phyloP scores from a whole-genome alignment of 148 eudicot species.

The Arctostaphylos glauca region DNA sequence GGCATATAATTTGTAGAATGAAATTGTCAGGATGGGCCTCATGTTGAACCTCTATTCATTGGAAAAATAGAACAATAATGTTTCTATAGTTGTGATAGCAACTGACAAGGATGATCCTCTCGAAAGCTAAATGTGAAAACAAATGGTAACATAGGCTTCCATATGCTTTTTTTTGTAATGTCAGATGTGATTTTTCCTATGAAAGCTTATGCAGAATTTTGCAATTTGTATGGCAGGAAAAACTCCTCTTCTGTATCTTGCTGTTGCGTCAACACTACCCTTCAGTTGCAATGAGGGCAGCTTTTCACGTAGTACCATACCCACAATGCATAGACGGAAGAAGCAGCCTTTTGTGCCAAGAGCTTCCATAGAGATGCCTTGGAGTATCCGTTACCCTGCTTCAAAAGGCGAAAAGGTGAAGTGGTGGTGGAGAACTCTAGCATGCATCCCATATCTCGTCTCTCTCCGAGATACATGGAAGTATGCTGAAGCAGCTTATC shows the following conservation, averaged over 20 bases:
- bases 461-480: constrained; percentile 86
- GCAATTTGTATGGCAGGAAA: constrained; percentile 28
- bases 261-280: constrained; percentile 43
- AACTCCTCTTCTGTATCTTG: constrained; percentile 24
- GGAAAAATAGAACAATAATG: neutral
- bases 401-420: constrained; percentile 61
- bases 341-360: constrained; percentile 20
- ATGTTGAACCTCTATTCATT: neutral
- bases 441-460: constrained; percentile 79
- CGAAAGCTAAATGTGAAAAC: neutral
- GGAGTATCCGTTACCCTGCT: constrained; percentile 57
- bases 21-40: neutral
- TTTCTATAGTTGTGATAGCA: neutral
- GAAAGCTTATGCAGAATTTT: neutral
- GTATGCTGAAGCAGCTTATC: constrained; percentile 78
- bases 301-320: constrained; percentile 26
- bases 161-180: neutral
- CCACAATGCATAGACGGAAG: constrained; percentile 27
- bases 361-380: constrained; percentile 68
- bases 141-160: neutral
- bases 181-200: neutral
- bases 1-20: neutral
- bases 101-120: neutral
- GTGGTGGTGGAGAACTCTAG: constrained; percentile 91
- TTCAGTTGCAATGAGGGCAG: constrained; percentile 46